Base-by-base conservation (phyloP, 768 basidiomycete species). In the Hirschioporus abietinus region DNA sequence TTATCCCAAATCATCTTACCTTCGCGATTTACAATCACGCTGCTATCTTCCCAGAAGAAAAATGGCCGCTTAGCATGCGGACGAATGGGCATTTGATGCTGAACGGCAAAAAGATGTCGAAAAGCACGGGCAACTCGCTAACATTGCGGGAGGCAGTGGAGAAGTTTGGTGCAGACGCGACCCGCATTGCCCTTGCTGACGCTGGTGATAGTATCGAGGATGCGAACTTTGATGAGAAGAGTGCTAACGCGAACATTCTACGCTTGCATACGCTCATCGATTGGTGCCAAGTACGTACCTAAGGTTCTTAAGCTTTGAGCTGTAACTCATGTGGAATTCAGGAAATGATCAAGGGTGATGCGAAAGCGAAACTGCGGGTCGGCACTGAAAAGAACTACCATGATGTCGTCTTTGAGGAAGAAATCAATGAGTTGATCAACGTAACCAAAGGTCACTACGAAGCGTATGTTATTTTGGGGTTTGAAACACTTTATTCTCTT, bases 101-200 rank as follows among this genome's bases (percentile, higher is more conserved):
- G 76, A 99, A 99, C 77, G 96, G 96, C 23, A 91, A 95, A 83
- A 99, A 99, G 83, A 99, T 99, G 97, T 90, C 88, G 57, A 99
- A 99, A 85, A 92, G 91, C 76, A 95, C 91, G 60, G 97, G 97
- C 12, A 99, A 99, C 78, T 93, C 90, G 66, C 80, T 99, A 82
- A 99, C 96, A 0, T 79, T 99, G 76, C 80, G 86, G 65, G 92
- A 99, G 74, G 86, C 91, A 0, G 87, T 96, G 67, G 83, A 88
- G 77, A 99, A 99, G 83, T 99, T 96, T 73, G 97, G 97, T 67
- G 95, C 97, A 36, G 97, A 99, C 75, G 93, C 96, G 35, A 96
- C 91, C 72, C 84, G 97, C 65, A 78, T 99, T 80, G 85, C 88
- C 23, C 83, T 99, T 77, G 97, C 97, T 26, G 96, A 99, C 80